phyloP scores from a whole-genome alignment of 106 monocot species.

The Allium sativum region DNA sequence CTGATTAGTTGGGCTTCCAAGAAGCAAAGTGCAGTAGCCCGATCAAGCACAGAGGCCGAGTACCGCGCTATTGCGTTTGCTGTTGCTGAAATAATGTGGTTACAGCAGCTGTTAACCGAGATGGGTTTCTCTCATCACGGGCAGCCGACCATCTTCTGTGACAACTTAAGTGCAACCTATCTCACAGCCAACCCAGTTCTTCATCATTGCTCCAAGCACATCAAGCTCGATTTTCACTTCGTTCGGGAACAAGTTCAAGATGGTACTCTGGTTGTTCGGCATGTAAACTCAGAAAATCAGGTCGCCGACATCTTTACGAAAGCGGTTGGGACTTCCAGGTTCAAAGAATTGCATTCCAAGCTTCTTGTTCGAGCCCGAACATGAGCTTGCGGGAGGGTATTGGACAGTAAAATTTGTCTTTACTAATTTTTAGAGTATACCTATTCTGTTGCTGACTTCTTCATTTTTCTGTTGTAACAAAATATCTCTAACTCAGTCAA shows the following conservation, averaged over 20 bases:
- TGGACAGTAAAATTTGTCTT: too few species aligned
- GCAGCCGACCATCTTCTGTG: not conserved
- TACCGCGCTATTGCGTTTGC: conserved; percentile 7
- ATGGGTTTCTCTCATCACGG: too few species aligned
- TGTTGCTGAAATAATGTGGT: conserved; percentile 6
- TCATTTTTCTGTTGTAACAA: too few species aligned
- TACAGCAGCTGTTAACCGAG: not conserved
- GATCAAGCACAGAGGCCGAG: conserved; percentile 15
- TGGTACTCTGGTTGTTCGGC: not conserved
- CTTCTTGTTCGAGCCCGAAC: not conserved
- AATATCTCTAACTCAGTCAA: too few species aligned
- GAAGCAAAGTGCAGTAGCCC: conserved; percentile 10
- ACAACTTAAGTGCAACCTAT: not conserved
- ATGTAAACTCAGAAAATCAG: not conserved
- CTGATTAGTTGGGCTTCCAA: conserved; percentile 7
- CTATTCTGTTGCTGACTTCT: too few species aligned
- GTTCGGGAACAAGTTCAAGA: not conserved
- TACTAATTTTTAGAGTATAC: too few species aligned
- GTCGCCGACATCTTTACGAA: conserved; percentile 1
- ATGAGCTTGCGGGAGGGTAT: not conserved
- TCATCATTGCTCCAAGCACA: not conserved
- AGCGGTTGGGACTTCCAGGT: not conserved
- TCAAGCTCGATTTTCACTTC: not conserved
- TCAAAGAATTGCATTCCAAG: not conserved
- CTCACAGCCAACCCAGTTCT: not conserved